These are phyloP conservation scores for Sugiyamaella marilandica DNA, from an alignment of 805 yeast genomes.

Conservation along the genomic window DNA sequence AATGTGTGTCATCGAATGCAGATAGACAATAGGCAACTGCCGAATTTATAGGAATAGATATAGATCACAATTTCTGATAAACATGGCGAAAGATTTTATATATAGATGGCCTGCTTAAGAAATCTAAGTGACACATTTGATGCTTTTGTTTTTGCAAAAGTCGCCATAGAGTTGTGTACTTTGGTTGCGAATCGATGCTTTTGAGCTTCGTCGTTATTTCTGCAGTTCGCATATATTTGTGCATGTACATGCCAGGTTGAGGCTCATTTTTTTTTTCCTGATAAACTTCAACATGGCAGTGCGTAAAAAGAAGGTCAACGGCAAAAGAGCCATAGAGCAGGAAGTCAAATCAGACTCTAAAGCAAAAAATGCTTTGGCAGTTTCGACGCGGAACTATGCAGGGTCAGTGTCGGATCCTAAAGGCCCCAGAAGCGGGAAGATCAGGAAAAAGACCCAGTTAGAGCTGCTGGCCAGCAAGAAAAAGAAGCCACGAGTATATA, in stretches of 20 bases:
- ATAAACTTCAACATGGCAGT: slow-evolving; percentile 12
- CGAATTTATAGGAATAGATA: too few species aligned
- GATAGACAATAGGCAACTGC: too few species aligned
- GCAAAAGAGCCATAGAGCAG: slow-evolving; percentile 34
- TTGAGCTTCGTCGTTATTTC: too few species aligned
- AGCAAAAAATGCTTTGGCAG: slow-evolving; percentile 23
- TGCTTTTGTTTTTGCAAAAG: background rate
- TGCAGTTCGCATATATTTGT: too few species aligned
- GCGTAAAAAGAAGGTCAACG: slow-evolving; percentile 12
- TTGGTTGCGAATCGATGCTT: too few species aligned
- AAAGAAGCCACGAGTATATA: slow-evolving; percentile 39
- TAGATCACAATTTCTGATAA: background rate
- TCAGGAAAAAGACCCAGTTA: slow-evolving; percentile 4
- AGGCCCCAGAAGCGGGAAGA: slow-evolving; percentile 6
- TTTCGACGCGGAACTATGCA: slow-evolving; percentile 16
- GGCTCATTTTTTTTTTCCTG: slow-evolving; percentile 7
- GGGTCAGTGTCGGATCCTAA: slow-evolving; percentile 8
- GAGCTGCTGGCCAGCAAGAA: slow-evolving; percentile 16
- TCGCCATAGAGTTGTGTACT: background rate
- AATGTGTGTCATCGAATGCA: background rate
- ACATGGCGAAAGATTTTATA: too few species aligned
- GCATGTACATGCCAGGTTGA: background rate
- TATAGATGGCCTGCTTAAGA: background rate
- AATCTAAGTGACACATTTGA: too few species aligned
- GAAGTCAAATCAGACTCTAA: slow-evolving; percentile 24